These are phyloP conservation scores for Kwoniella sp. DNA, from an alignment of 768 basidiomycete species.

Conservation along the genomic window DNA sequence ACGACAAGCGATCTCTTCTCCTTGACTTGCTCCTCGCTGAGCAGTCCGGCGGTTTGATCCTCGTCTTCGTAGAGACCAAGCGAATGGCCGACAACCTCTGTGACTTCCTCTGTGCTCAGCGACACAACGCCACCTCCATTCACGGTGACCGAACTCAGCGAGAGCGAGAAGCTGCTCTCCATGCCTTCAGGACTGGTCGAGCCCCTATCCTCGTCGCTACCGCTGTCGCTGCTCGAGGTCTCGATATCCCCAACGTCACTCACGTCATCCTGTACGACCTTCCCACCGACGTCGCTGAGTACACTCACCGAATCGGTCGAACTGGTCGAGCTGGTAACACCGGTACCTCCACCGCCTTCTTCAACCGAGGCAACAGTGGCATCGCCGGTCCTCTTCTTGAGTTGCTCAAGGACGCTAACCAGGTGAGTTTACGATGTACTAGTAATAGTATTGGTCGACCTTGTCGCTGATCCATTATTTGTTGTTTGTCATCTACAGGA, in stretches of 20 bases:
- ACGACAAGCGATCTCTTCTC: slow-evolving; percentile 93
- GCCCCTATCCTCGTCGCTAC: slow-evolving; percentile 98
- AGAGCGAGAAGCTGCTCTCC: slow-evolving; percentile 92
- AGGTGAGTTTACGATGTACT: slow-evolving; percentile 51
- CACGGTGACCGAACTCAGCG: slow-evolving; percentile 98
- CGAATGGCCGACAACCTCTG: slow-evolving; percentile 98
- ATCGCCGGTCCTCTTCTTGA: slow-evolving; percentile 91
- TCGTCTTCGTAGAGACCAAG: slow-evolving; percentile 99
- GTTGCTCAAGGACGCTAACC: slow-evolving; percentile 91
- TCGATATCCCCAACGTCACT: slow-evolving; percentile 98
- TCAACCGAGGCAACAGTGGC: slow-evolving; percentile 79
- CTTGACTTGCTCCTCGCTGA: slow-evolving; percentile 89
- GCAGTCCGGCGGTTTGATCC: slow-evolving; percentile 73
- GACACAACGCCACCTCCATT: slow-evolving; percentile 89
- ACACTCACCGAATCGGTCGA: slow-evolving; percentile 97
- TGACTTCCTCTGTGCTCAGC: slow-evolving; percentile 83
- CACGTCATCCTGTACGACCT: slow-evolving; percentile 99
- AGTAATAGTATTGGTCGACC: no score
- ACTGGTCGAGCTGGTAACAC: slow-evolving; percentile 99
- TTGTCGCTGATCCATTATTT: neutral
- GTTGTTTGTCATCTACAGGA: no score
- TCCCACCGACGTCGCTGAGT: slow-evolving; percentile 97
- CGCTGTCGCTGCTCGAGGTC: slow-evolving; percentile 96
- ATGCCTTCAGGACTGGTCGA: slow-evolving; percentile 90
- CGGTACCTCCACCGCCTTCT: slow-evolving; percentile 90